Conservation (phyloP, 495 filamentous ascomycete species). For the Parathielavia hyrcaniae region DNA sequence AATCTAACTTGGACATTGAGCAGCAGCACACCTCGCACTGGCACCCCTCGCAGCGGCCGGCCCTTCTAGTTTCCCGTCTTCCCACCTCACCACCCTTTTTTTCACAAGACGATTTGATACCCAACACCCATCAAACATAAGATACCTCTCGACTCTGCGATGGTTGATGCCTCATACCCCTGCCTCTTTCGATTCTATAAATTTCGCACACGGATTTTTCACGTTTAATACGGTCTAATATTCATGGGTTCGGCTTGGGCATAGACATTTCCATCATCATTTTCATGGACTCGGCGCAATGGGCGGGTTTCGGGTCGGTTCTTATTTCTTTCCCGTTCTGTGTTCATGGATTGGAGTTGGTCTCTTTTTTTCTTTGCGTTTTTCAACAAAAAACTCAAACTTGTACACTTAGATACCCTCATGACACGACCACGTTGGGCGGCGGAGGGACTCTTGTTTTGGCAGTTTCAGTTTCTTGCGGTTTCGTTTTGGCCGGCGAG, state of each 20-base stretch:
- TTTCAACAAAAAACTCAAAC: neutral
- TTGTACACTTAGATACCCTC: constrained; percentile 14
- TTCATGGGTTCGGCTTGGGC: constrained; percentile 9
- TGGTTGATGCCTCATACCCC: constrained; percentile 12
- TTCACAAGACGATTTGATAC: constrained; percentile 12
- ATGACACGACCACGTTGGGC: constrained; percentile 10
- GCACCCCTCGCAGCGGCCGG: constrained; percentile 41
- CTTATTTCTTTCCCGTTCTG: constrained; percentile 1
- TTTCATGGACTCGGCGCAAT: constrained; percentile 13
- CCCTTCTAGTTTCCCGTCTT: constrained; percentile 22
- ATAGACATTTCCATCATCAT: constrained; percentile 16
- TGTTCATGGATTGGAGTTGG: constrained; percentile 12
- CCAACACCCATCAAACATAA: constrained; percentile 9
- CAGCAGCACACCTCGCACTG: constrained; percentile 42
- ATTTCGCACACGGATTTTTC: constrained; percentile 4
- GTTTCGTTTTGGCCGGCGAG: constrained; percentile 1
- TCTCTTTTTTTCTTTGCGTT: constrained; percentile 2
- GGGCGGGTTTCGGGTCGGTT: neutral
- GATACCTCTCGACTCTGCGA: constrained; percentile 15
- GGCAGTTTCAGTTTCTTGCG: constrained; percentile 1
- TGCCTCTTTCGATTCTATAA: constrained; percentile 10
- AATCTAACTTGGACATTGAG: neutral
- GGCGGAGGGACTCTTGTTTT: constrained; percentile 7
- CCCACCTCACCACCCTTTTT: constrained; percentile 7
- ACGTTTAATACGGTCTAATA: constrained; percentile 9